phyloP scores from a whole-genome alignment of 2,329 filamentous ascomycete species.

The Orbilia quercus region DNA sequence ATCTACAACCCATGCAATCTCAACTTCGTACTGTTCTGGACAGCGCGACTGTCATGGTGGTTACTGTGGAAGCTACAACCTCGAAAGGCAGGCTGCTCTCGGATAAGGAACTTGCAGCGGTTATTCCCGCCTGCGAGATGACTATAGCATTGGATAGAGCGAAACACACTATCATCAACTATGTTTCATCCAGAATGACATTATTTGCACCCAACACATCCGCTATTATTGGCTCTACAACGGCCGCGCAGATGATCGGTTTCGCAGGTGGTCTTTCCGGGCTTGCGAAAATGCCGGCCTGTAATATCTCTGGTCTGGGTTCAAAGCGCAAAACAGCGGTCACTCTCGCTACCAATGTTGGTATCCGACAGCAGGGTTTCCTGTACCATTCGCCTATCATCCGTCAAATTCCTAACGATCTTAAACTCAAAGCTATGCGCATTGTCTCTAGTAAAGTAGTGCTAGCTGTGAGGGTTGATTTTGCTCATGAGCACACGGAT shows the following conservation, averaged over 20 bases:
- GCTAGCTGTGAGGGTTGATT: conserved; percentile 90
- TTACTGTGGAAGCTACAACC: conserved; percentile 92
- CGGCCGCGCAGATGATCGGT: conserved; percentile 95
- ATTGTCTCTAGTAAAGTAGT: conserved; percentile 94
- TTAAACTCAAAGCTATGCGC: conserved; percentile 93
- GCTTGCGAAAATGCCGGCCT: conserved; percentile 89
- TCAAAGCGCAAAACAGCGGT: conserved; percentile 84
- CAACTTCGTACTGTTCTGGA: conserved; percentile 84
- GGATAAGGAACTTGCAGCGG: conserved; percentile 77
- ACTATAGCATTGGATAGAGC: conserved; percentile 86
- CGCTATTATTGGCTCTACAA: conserved; percentile 87
- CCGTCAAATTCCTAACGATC: conserved; percentile 81
- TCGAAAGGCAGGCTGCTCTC: conserved; percentile 83
- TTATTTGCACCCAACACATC: conserved; percentile 95
- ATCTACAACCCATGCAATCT: conserved; percentile 80
- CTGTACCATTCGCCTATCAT: conserved; percentile 93
- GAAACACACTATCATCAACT: conserved; percentile 87
- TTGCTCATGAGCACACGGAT: conserved; percentile 81
- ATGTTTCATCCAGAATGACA: conserved; percentile 96
- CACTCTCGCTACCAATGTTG: conserved; percentile 91
- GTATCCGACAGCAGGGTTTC: conserved; percentile 89
- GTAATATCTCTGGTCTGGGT: conserved; percentile 89
- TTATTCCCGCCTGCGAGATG: conserved; percentile 85
- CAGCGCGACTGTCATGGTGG: conserved; percentile 91
- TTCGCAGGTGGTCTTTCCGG: conserved; percentile 88